phyloP scores from a whole-genome alignment of 176 grass and related monocot genomes.

The Carex scoparia region DNA sequence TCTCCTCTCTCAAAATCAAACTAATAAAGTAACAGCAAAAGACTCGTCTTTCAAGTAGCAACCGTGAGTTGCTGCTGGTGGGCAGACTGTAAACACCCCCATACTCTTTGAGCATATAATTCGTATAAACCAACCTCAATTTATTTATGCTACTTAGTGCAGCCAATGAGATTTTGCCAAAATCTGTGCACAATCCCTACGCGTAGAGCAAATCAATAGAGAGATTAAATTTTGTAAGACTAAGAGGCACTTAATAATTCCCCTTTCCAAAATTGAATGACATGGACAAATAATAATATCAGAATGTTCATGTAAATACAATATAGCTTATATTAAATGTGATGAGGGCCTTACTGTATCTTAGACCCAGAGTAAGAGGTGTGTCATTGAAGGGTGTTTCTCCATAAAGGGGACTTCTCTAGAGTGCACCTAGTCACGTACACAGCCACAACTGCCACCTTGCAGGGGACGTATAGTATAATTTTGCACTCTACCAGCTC shows the following conservation, averaged over 20 bases:
- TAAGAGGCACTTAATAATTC: neutral
- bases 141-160: constrained; percentile 26
- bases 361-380: constrained; percentile 39
- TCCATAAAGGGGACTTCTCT: constrained; percentile 64
- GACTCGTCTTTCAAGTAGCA: neutral
- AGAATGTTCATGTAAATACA: neutral
- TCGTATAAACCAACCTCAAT: constrained; percentile 33
- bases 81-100: constrained; percentile 18
- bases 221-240: neutral
- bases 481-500: too few relatives aligned
- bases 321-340: neutral
- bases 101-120: constrained; percentile 38
- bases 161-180: constrained; percentile 26
- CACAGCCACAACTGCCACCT: too few relatives aligned
- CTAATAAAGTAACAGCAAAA: too few relatives aligned
- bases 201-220: neutral
- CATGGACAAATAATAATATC: neutral
- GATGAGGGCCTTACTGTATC: constrained; percentile 37
- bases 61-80: neutral
- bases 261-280: neutral
- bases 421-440: constrained; percentile 1
- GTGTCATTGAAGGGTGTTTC: constrained; percentile 37
- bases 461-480: too few relatives aligned
- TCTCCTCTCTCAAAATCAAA: too few relatives aligned
- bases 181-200: constrained; percentile 36